A percentile compares a stretch with the other conserved stretches of the same genome.
These are phyloP conservation scores for Pseudogymnoascus destructans DNA, from an alignment of 2,329 filamentous ascomycete species.

Conservation along the genomic window DNA sequence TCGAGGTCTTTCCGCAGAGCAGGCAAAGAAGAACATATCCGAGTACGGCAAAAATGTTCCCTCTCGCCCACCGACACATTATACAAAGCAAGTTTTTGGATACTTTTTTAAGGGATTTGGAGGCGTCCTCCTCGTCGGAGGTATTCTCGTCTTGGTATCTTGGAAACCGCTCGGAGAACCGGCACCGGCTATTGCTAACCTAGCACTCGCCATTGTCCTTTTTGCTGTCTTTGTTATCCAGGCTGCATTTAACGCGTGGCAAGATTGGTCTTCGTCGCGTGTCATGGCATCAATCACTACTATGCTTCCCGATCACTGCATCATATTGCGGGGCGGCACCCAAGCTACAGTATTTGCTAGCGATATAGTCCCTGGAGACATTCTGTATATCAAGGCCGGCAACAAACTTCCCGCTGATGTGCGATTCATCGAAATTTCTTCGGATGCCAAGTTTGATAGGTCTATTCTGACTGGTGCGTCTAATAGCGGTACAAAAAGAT, in stretches of 20 bases:
- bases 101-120: slow-evolving; percentile 75
- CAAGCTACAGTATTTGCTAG: slow-evolving; percentile 37
- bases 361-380: slow-evolving; percentile 59
- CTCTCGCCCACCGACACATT: slow-evolving; percentile 49
- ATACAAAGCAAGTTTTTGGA: slow-evolving; percentile 42
- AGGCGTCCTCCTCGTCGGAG: slow-evolving; percentile 52
- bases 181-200: slow-evolving; percentile 51
- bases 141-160: slow-evolving; percentile 60
- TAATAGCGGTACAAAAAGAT: neutral
- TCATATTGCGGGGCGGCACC: slow-evolving; percentile 47
- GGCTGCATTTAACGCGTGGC: slow-evolving; percentile 56
- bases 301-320: slow-evolving; percentile 64
- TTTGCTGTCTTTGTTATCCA: slow-evolving; percentile 56
- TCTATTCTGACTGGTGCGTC: slow-evolving; percentile 53
- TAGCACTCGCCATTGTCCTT: slow-evolving; percentile 61
- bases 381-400: slow-evolving; percentile 54
- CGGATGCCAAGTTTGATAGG: slow-evolving; percentile 59
- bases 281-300: slow-evolving; percentile 71
- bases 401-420: slow-evolving; percentile 65
- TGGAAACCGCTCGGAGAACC: slow-evolving; percentile 65
- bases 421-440: slow-evolving; percentile 53
- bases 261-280: slow-evolving; percentile 62
- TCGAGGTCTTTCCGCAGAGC: slow-evolving; percentile 46
- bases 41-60: slow-evolving; percentile 56
- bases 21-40: slow-evolving; percentile 39